Evolutionary conservation across 2,329 filamentous ascomycete species (phyloP).

Genomic region (Colletotrichum endophyticum): DNA sequence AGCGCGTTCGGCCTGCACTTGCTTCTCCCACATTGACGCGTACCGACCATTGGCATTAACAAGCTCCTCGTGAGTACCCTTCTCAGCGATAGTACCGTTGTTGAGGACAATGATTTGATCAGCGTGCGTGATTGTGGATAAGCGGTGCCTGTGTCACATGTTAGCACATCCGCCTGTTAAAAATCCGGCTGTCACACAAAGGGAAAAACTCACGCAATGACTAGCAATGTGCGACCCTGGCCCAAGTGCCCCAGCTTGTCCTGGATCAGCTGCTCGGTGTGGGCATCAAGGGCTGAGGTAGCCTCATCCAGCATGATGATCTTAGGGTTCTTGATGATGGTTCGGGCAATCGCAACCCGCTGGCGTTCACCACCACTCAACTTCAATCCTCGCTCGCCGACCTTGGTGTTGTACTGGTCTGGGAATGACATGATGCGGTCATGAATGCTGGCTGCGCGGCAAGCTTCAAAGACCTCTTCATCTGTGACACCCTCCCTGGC

Average conservation of each 20-base stretch:
- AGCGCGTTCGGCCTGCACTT: conserved; percentile 78
- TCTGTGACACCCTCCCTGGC: conserved; percentile 82
- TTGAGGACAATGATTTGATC: conserved; percentile 84
- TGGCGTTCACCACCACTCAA: conserved; percentile 93
- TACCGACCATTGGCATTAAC: conserved; percentile 75
- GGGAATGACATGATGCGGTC: conserved; percentile 91
- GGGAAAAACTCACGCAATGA: conserved; percentile 76
- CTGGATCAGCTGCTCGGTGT: conserved; percentile 93
- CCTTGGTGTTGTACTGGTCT: conserved; percentile 86
- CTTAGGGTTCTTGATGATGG: conserved; percentile 88
- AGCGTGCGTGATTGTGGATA: conserved; percentile 85
- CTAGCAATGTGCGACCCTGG: conserved; percentile 86
- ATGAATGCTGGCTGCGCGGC: conserved; percentile 87
- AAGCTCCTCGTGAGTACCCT: conserved; percentile 79
- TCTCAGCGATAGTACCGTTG: conserved; percentile 77
- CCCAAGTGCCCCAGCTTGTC: conserved; percentile 82
- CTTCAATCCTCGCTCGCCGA: conserved; percentile 86
- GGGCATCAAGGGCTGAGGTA: conserved; percentile 87
- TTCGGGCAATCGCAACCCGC: conserved; percentile 89
- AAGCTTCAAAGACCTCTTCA: conserved; percentile 82
- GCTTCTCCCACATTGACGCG: conserved; percentile 86
- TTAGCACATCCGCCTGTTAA: conserved; percentile 25
- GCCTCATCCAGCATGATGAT: conserved; percentile 95
- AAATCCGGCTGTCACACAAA: conserved; percentile 14
- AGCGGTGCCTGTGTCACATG: conserved; percentile 64